A percentile compares a stretch with the other conserved stretches of the same genome.
These are phyloP conservation scores for Volvox reticuliferus DNA, from an alignment of 139 green algal genomes.

Conservation along the genomic window DNA sequence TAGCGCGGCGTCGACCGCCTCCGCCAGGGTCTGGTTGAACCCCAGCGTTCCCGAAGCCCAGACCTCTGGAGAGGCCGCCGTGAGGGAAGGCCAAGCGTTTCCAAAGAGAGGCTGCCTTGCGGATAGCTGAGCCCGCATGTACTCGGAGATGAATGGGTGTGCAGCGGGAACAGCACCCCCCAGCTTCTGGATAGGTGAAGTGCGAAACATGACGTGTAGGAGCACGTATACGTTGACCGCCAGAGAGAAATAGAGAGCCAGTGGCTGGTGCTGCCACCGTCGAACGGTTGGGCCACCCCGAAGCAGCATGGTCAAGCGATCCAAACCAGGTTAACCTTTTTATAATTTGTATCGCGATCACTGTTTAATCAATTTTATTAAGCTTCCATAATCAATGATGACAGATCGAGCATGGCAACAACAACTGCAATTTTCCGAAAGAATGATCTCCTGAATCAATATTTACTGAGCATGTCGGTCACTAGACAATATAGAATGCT, in stretches of 20 bases:
- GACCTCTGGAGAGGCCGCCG: neutral
- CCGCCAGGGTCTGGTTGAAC: neutral
- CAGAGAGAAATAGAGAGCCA: neutral
- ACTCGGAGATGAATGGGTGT: neutral
- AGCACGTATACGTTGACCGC: conserved; percentile 8
- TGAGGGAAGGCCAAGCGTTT: conserved; percentile 13
- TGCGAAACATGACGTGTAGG: neutral
- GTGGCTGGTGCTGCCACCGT: neutral
- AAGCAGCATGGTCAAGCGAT: neutral
- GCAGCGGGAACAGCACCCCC: neutral
- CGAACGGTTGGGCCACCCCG: neutral
- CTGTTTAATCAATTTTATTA: too few species aligned
- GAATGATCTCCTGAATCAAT: too few species aligned
- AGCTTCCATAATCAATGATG: too few species aligned
- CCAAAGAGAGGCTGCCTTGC: neutral
- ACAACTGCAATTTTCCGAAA: too few species aligned
- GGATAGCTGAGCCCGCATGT: neutral
- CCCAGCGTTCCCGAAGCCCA: conserved; percentile 24
- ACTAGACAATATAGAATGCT: too few species aligned
- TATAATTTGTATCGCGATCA: too few species aligned
- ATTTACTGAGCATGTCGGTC: too few species aligned
- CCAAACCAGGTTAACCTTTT: too few species aligned
- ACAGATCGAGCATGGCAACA: too few species aligned
- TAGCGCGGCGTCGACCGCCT: neutral
- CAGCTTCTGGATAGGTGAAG: neutral